Evolutionary conservation across 495 filamentous ascomycete species (phyloP).

Genomic region (Xylaria sp.): DNA sequence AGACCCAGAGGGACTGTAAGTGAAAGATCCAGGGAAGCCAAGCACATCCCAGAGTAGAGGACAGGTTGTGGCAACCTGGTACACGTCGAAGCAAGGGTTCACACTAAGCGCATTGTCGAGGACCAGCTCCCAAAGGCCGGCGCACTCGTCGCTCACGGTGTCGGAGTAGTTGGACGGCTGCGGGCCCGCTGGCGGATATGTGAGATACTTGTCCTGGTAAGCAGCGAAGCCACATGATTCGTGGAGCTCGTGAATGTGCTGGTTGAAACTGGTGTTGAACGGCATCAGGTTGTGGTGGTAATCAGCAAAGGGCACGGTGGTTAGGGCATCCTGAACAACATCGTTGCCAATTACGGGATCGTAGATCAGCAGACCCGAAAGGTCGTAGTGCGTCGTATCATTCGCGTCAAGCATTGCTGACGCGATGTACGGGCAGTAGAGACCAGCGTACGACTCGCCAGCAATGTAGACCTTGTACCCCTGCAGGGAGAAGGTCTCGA

Average conservation of each 20-base stretch:
- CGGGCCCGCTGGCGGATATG: conserved; percentile 69
- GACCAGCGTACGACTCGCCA: conserved; percentile 76
- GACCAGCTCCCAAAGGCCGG: conserved; percentile 51
- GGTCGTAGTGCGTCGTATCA: conserved; percentile 70
- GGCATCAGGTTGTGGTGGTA: conserved; percentile 68
- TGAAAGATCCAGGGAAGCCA: conserved; percentile 66
- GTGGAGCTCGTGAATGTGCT: conserved; percentile 62
- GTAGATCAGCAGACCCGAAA: conserved; percentile 73
- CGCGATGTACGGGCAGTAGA: conserved; percentile 82
- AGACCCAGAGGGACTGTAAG: too few relatives aligned
- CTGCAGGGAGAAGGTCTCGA: conserved; percentile 71
- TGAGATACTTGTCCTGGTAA: conserved; percentile 68
- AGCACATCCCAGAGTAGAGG: conserved; percentile 77
- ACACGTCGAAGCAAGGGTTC: conserved; percentile 86
- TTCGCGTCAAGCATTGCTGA: conserved; percentile 76
- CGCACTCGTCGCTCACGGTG: conserved; percentile 56
- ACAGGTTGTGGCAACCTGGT: conserved; percentile 78
- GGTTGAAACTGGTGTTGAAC: conserved; percentile 73
- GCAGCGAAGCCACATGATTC: conserved; percentile 72
- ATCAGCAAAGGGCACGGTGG: conserved; percentile 69
- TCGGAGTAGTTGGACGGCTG: conserved; percentile 55
- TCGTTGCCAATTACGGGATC: conserved; percentile 71
- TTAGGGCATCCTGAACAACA: conserved; percentile 59
- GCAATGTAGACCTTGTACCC: conserved; percentile 71
- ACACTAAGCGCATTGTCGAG: conserved; percentile 62